Conservation (phyloP, 73 alveolate genomes). For the Uronychia setigera region DNA sequence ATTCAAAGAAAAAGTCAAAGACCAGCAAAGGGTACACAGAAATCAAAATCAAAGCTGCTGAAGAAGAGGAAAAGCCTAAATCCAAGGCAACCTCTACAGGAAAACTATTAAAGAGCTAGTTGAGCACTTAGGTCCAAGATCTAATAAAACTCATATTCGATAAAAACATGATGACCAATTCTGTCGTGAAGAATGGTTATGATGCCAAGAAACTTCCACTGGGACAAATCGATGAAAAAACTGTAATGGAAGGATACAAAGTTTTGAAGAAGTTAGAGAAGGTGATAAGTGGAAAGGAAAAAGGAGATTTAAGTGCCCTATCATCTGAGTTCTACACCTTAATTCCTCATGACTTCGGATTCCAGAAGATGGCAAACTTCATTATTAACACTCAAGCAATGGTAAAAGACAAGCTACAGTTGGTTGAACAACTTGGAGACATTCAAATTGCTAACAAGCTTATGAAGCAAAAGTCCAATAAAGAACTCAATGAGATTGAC, state of each 20-base stretch:
- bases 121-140: neutral
- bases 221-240: conserved; percentile 29
- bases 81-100: neutral
- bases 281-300: conserved; percentile 22
- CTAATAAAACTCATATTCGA: conserved; percentile 35
- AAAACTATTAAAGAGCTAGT: neutral
- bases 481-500: conserved; percentile 49
- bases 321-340: conserved; percentile 86
- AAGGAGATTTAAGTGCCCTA: conserved; percentile 54
- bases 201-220: conserved; percentile 46
- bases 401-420: conserved; percentile 87
- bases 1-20: conserved; percentile 16
- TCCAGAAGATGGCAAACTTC: conserved; percentile 76
- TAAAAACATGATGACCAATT: conserved; percentile 22
- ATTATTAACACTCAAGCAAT: conserved; percentile 74
- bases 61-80: neutral
- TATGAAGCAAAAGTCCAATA: conserved; percentile 1
- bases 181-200: conserved; percentile 21
- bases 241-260: conserved; percentile 45
- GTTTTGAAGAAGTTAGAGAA: conserved; percentile 31
- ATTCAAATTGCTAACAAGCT: conserved; percentile 31
- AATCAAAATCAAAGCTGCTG: conserved; percentile 35
- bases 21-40: conserved; percentile 49
- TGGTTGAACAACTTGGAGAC: conserved; percentile 64
- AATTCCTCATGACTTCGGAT: conserved; percentile 97